A percentile compares a stretch with the other conserved stretches of the same genome.
phyloP scores from a whole-genome alignment of 257 asterid species.

The Nicotiana attenuata region DNA sequence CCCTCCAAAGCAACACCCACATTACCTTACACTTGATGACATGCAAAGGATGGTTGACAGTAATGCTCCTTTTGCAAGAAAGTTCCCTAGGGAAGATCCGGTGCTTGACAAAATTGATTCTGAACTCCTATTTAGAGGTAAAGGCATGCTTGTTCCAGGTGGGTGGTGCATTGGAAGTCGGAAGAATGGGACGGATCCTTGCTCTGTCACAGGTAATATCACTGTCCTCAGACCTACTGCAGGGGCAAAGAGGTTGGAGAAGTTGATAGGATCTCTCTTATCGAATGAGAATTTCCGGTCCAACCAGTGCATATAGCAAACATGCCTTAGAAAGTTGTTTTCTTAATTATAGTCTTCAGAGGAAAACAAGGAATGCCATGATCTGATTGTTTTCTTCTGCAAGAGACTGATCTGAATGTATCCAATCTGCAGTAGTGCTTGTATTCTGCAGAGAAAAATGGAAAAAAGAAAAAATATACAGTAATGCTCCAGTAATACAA shows the following conservation, averaged over 20 bases:
- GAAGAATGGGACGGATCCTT: slow-evolving; percentile 77
- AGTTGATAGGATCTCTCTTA: slow-evolving; percentile 46
- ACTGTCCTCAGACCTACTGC: slow-evolving; percentile 60
- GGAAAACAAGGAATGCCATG: slow-evolving; percentile 9
- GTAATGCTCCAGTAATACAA: background rate
- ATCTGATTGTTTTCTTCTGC: background rate
- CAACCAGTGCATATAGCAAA: slow-evolving; percentile 63
- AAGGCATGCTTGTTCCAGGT: slow-evolving; percentile 74
- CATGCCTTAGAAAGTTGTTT: slow-evolving; percentile 6
- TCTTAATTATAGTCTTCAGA: slow-evolving; percentile 11
- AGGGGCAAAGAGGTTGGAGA: slow-evolving; percentile 85
- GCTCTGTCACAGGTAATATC: slow-evolving; percentile 60
- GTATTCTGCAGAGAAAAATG: background rate
- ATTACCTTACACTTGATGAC: slow-evolving; percentile 60
- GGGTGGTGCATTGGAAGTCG: slow-evolving; percentile 80
- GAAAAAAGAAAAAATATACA: background rate
- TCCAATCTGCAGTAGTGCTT: slow-evolving; percentile 1
- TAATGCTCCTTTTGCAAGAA: slow-evolving; percentile 89
- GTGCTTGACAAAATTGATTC: slow-evolving; percentile 68
- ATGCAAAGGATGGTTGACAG: slow-evolving; percentile 77
- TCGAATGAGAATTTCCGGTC: slow-evolving; percentile 62
- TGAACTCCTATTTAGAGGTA: slow-evolving; percentile 58
- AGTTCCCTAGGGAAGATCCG: slow-evolving; percentile 73
- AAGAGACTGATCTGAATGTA: background rate
- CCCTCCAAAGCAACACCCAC: slow-evolving; percentile 98